Evolutionary conservation across 2,329 filamentous ascomycete species (phyloP).

Genomic region (Stemphylium beticola): DNA sequence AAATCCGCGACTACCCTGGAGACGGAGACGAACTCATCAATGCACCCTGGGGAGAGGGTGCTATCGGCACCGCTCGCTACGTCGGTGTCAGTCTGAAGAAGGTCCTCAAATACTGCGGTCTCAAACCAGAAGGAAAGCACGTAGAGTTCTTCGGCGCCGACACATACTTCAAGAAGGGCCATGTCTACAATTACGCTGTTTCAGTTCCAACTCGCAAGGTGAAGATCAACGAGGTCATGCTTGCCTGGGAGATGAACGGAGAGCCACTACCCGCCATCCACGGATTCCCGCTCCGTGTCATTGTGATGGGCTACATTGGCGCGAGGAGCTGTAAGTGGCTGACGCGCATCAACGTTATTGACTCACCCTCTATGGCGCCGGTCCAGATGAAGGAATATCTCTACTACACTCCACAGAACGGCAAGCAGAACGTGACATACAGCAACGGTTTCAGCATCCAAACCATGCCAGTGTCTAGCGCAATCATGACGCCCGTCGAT

Average conservation of each 20-base stretch:
- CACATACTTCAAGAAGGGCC: conserved; percentile 73
- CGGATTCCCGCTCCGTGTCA: conserved; percentile 66
- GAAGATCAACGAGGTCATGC: conserved; percentile 68
- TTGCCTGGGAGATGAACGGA: conserved; percentile 76
- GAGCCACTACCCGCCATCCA: conserved; percentile 69
- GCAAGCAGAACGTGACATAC: conserved; percentile 68
- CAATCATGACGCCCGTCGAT: conserved; percentile 68
- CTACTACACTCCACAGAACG: conserved; percentile 71
- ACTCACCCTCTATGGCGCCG: conserved; percentile 61
- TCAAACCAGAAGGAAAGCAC: conserved; percentile 63
- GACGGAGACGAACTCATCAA: conserved; percentile 67
- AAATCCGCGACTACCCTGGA: conserved; percentile 69
- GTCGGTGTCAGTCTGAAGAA: conserved; percentile 71
- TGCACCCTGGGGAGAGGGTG: conserved; percentile 58
- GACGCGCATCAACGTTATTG: conserved; percentile 67
- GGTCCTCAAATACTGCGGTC: conserved; percentile 71
- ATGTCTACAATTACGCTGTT: conserved; percentile 71
- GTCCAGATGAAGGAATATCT: conserved; percentile 71
- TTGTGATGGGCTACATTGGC: conserved; percentile 72
- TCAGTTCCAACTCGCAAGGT: conserved; percentile 72
- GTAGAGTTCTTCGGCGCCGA: conserved; percentile 74
- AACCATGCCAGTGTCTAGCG: conserved; percentile 72
- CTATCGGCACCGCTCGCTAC: conserved; percentile 70
- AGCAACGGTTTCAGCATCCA: conserved; percentile 71
- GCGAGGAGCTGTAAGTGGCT: conserved; percentile 69